A percentile compares a stretch with the other conserved stretches of the same genome.
These are phyloP conservation scores for Echinochloa phyllopogon DNA, from an alignment of 176 grass and related monocot species.

Conservation along the genomic window DNA sequence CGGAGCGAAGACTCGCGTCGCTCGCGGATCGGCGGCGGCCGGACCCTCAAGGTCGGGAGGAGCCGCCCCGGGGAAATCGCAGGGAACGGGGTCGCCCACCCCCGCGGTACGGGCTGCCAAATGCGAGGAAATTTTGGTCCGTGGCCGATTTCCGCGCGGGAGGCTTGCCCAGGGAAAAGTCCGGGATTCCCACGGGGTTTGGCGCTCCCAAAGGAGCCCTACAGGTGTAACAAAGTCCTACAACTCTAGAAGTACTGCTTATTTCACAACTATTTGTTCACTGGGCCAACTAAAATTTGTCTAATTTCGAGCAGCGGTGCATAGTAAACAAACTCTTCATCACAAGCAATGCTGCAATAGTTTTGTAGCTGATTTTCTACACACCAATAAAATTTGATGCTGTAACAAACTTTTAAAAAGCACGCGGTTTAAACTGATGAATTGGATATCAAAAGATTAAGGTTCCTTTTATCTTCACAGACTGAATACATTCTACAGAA, in stretches of 20 bases:
- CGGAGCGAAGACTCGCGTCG: too few species aligned
- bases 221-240: background rate
- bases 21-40: too few species aligned
- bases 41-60: too few species aligned
- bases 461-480: background rate
- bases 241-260: background rate
- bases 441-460: background rate
- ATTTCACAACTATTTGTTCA: conserved; percentile 1
- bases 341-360: background rate
- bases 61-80: too few species aligned
- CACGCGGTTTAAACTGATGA: background rate
- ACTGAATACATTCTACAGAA: background rate
- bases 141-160: too few species aligned
- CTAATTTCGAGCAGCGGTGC: background rate
- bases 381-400: conserved; percentile 12
- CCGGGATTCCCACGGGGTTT: too few species aligned
- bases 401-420: background rate
- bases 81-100: too few species aligned
- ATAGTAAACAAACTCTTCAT: background rate
- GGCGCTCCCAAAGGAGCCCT: too few species aligned
- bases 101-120: too few species aligned
- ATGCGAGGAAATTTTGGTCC: too few species aligned
- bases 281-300: background rate
- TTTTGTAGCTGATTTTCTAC: background rate
- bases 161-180: too few species aligned